Evolutionary conservation across 2,329 filamentous ascomycete genomes (phyloP).

Genomic region (Alternaria atra): DNA sequence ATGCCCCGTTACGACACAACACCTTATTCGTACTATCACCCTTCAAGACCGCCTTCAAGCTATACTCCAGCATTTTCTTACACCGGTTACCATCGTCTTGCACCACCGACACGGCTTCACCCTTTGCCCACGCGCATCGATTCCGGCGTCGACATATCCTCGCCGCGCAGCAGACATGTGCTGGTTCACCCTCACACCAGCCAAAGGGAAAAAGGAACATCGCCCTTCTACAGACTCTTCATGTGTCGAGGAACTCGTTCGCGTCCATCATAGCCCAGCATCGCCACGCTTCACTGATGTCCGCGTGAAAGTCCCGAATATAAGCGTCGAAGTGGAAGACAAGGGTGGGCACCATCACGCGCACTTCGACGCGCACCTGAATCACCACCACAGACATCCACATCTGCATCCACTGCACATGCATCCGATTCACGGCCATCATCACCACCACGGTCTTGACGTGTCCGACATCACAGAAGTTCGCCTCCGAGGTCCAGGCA

Average conservation of each 20-base stretch:
- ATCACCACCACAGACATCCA: slow-evolving; percentile 28
- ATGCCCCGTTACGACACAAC: slow-evolving; percentile 34
- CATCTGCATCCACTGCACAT: slow-evolving; percentile 39
- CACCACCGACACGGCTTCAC: slow-evolving; percentile 31
- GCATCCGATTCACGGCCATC: slow-evolving; percentile 31
- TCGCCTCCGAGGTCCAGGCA: slow-evolving; percentile 33
- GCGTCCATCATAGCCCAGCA: slow-evolving; percentile 32
- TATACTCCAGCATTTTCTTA: slow-evolving; percentile 30
- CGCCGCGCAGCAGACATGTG: slow-evolving; percentile 34
- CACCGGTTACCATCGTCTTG: slow-evolving; percentile 33
- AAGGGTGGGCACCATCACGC: slow-evolving; percentile 29
- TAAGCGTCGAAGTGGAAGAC: slow-evolving; percentile 26
- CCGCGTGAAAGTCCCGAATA: slow-evolving; percentile 33
- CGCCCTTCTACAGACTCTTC: slow-evolving; percentile 32
- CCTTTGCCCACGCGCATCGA: slow-evolving; percentile 33
- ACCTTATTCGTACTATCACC: slow-evolving; percentile 24
- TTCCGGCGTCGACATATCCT: slow-evolving; percentile 20
- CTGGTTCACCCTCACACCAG: slow-evolving; percentile 44
- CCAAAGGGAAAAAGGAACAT: slow-evolving; percentile 28
- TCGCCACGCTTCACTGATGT: slow-evolving; percentile 33
- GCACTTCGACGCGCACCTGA: slow-evolving; percentile 29
- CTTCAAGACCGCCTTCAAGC: slow-evolving; percentile 30
- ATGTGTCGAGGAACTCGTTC: slow-evolving; percentile 41
- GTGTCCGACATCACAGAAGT: slow-evolving; percentile 3
- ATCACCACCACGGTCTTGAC: slow-evolving; percentile 14